Evolutionary conservation across 2,329 filamentous ascomycete genomes (phyloP), one percentile per base, ranked within the genome.

Genomic region (Fusarium annulatum): DNA sequence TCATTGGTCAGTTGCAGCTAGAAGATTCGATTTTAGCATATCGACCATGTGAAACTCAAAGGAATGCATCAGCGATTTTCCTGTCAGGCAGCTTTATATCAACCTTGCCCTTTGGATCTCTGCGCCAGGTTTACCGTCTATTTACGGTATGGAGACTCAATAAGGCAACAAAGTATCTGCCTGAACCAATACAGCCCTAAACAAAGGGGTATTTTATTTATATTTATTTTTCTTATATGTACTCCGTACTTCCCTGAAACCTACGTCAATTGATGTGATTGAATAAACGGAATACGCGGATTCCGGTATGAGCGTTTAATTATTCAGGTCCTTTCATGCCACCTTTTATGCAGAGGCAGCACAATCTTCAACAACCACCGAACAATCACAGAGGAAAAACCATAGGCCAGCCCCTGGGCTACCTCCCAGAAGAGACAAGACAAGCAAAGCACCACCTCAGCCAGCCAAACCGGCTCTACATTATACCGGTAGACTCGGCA

Each of bases 401-500:
- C 10, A 64, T 15, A 39, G 38, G 28, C 53, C 52, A 39, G 28
- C 63, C 62, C 64, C 64, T 67, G 64, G 64, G 64, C 48, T 67
- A 51, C 64, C 62, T 67, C 64, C 53, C 52, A 49, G n/a, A 39
- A 55, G 34, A 53, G 51, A 16, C 33, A 38, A 39, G 34, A 28
- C 23, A 53, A 38, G 51, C 34, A 51, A 52, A 23, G 26, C 57
- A 59, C 16, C 26, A 59, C 16, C 26, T 30, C 53, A 60, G 19
- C 23, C 53, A 69, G 41, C 28, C 53, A 69, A 52, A 41, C 33
- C 67, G 65, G 67, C 39, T 69, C 67, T 64, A 58, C 39, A 46
- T 69, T 69, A 38, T 64, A 64, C 64, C 66, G 66, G 64, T 69
- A 69, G 48, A 51, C 49, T 56, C 65, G 58, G 67, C 34, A 69